These are phyloP conservation scores for Cystobasidiaceae sp. DNA, from an alignment of 1,284 basidiomycete genomes.

Conservation along the genomic window DNA sequence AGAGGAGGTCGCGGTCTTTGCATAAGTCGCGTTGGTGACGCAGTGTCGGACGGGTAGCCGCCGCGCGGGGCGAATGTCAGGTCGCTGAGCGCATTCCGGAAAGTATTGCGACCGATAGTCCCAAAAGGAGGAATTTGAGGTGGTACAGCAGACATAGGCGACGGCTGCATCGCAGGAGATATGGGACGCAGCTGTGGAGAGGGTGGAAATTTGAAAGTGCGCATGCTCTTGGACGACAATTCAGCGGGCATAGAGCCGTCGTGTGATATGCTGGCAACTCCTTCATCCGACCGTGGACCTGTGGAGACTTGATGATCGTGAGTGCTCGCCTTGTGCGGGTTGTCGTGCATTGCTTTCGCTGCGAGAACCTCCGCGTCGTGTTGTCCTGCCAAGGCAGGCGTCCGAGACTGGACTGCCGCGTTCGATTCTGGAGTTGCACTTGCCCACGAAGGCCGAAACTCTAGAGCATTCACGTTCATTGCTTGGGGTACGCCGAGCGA, in stretches of 20 bases:
- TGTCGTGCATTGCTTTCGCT: no score
- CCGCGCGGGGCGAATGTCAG: background rate
- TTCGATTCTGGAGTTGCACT: no score
- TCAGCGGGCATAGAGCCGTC: background rate
- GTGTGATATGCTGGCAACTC: background rate
- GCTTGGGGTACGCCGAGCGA: background rate
- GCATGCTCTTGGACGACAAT: background rate
- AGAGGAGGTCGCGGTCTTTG: no score
- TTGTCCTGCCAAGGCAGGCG: no score
- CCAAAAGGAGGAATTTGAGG: conserved; percentile 9
- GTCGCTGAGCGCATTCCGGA: background rate
- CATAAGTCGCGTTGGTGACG: background rate
- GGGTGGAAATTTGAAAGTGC: background rate
- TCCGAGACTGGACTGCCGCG: no score
- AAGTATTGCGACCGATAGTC: conserved; percentile 19
- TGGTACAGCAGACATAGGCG: background rate
- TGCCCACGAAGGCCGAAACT: background rate
- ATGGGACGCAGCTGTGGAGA: background rate
- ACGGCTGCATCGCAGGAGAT: background rate
- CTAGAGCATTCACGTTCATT: background rate
- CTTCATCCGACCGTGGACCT: background rate
- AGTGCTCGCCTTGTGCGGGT: no score
- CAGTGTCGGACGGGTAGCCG: background rate
- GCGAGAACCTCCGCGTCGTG: no score
- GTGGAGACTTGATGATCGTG: background rate